A percentile compares a stretch with the other conserved stretches of the same genome.
Conservation (phyloP, 352 stramenopile species). For the Elongisporangium undulatum region DNA sequence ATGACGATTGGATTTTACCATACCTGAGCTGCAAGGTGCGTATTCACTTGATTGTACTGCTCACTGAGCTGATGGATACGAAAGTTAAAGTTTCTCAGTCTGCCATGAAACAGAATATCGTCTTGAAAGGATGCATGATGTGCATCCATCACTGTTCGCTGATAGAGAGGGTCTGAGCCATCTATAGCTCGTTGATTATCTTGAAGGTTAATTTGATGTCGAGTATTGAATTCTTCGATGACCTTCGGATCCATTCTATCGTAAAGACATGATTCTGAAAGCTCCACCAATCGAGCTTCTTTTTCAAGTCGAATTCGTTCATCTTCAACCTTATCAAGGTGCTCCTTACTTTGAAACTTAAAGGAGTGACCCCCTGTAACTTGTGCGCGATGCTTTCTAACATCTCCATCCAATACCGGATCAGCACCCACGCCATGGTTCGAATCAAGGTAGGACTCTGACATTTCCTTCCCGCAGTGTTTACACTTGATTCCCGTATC, state of each 20-base stretch:
- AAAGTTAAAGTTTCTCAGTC: slow-evolving; percentile 64
- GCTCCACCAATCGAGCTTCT: slow-evolving; percentile 46
- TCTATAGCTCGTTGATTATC: slow-evolving; percentile 13
- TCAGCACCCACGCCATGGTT: slow-evolving; percentile 44
- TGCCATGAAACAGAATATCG: slow-evolving; percentile 60
- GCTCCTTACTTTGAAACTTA: slow-evolving; percentile 23
- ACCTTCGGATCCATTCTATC: slow-evolving; percentile 50
- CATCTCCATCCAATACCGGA: slow-evolving; percentile 38
- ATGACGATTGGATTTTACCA: not conserved
- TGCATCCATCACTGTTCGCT: slow-evolving; percentile 38
- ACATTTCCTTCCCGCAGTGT: slow-evolving; percentile 65
- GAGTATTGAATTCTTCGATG: slow-evolving; percentile 71
- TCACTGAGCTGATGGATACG: slow-evolving; percentile 52
- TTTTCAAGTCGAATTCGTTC: slow-evolving; percentile 71
- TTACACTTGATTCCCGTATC: slow-evolving; percentile 52
- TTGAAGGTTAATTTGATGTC: slow-evolving; percentile 51
- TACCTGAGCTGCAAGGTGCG: slow-evolving; percentile 53
- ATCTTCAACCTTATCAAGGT: slow-evolving; percentile 46
- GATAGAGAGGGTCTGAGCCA: slow-evolving; percentile 41
- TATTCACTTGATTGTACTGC: slow-evolving; percentile 28
- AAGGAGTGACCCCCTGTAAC: slow-evolving; percentile 30
- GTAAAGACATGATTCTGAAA: slow-evolving; percentile 50
- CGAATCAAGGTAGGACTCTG: slow-evolving; percentile 44
- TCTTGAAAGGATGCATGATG: slow-evolving; percentile 58
- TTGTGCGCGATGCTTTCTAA: slow-evolving; percentile 44